Conservation (phyloP, 2,329 filamentous ascomycete genomes). For the Aspergillus persii region DNA sequence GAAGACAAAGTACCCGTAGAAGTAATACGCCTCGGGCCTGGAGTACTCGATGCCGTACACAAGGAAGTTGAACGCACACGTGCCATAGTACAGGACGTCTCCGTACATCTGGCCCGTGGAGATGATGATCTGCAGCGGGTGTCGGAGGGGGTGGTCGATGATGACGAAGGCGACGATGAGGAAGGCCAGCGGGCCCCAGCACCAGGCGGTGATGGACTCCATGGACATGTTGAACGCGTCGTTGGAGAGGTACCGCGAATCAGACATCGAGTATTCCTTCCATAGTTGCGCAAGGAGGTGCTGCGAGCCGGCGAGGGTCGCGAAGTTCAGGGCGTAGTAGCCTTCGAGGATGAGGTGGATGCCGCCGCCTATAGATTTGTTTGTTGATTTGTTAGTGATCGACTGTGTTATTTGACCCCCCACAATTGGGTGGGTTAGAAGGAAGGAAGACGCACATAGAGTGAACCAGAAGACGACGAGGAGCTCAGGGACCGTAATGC, state of each 20-base stretch:
- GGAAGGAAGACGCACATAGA: constrained; percentile 4
- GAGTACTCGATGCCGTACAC: constrained; percentile 50
- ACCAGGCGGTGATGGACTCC: constrained; percentile 67
- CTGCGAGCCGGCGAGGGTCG: constrained; percentile 59
- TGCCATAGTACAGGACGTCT: constrained; percentile 59
- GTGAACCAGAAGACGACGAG: constrained; percentile 6
- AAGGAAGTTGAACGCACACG: constrained; percentile 47
- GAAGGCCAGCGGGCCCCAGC: constrained; percentile 48
- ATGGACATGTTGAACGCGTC: constrained; percentile 77
- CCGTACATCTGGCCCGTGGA: constrained; percentile 60
- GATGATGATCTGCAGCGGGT: constrained; percentile 56
- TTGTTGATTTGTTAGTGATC: too few relatives aligned
- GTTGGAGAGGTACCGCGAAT: constrained; percentile 75
- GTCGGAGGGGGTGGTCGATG: constrained; percentile 43
- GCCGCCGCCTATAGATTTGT: constrained; percentile 19
- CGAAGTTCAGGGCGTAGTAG: constrained; percentile 70
- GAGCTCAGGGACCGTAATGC: constrained; percentile 5
- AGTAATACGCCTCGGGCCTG: constrained; percentile 58
- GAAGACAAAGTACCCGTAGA: constrained; percentile 60
- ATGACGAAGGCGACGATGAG: constrained; percentile 51
- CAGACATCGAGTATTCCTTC: constrained; percentile 83
- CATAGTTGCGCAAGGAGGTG: constrained; percentile 75
- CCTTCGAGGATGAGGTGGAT: constrained; percentile 77
- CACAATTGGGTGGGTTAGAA: neutral
- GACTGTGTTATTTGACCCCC: too few relatives aligned